These are phyloP conservation scores for Phytopythium delawarense DNA, from an alignment of 352 stramenopile species.

Conservation along the genomic window DNA sequence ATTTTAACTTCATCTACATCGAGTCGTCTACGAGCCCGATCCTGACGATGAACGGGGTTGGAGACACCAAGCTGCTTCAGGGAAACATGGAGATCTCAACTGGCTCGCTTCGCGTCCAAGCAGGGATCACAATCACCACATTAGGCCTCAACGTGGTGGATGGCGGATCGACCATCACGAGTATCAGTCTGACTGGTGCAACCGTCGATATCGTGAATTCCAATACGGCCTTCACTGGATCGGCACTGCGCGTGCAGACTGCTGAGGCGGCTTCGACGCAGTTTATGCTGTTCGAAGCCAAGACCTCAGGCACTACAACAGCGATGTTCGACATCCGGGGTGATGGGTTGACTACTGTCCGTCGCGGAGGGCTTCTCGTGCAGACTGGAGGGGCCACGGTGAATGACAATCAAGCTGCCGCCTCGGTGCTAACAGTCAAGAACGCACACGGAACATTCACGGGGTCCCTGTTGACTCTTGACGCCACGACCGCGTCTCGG, in stretches of 20 bases:
- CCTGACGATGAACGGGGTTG: conserved; percentile 50
- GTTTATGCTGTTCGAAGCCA: conserved; percentile 48
- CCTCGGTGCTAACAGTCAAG: conserved; percentile 19
- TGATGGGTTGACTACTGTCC: conserved; percentile 44
- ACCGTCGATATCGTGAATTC: conserved; percentile 37
- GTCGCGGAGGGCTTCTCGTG: conserved; percentile 31
- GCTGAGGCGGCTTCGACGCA: conserved; percentile 11
- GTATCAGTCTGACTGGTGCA: conserved; percentile 8
- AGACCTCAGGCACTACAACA: conserved; percentile 20
- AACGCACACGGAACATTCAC: conserved; percentile 25
- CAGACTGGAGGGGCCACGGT: conserved; percentile 40
- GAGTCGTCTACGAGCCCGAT: conserved; percentile 38
- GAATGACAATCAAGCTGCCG: conserved; percentile 15
- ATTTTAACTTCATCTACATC: conserved; percentile 69
- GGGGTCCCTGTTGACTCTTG: conserved; percentile 23
- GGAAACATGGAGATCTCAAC: conserved; percentile 52
- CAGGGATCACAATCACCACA: conserved; percentile 27
- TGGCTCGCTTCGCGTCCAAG: conserved; percentile 44
- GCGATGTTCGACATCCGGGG: conserved; percentile 37
- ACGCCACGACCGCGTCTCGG: conserved; percentile 7
- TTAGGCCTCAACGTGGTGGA: conserved; percentile 32
- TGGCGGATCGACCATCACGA: conserved; percentile 30
- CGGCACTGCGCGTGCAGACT: conserved; percentile 27
- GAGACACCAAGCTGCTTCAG: conserved; percentile 41
- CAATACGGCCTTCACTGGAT: conserved; percentile 26